Percentiles rank a stretch among this genome's conserved stretches.
These are phyloP conservation scores for Guillardia theta DNA, from an alignment of 78 protist genomes.

Conservation along the genomic window DNA sequence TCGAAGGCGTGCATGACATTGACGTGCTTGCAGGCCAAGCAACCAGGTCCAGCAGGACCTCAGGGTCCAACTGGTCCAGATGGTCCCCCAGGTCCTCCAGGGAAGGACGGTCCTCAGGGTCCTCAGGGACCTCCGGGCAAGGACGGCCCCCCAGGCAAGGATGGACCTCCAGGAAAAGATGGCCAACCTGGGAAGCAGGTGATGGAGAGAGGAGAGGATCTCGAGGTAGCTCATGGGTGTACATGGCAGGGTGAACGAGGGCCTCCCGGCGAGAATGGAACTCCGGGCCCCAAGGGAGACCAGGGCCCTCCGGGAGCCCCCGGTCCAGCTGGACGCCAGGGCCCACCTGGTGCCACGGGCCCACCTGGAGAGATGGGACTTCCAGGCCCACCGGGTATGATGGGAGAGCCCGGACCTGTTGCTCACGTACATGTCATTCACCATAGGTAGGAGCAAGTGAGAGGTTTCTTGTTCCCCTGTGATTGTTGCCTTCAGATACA, in stretches of 20 bases:
- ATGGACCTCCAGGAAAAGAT: neutral
- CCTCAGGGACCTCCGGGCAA: neutral
- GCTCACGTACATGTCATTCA: neutral
- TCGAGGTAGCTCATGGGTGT: neutral
- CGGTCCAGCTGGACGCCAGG: neutral
- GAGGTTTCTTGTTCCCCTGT: too few species aligned
- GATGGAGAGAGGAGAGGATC: neutral
- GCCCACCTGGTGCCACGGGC: neutral
- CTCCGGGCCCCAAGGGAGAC: neutral
- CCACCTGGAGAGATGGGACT: neutral
- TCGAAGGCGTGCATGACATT: neutral
- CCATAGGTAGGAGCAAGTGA: too few species aligned
- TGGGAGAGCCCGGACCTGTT: neutral
- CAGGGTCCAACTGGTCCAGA: neutral
- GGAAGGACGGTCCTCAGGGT: neutral
- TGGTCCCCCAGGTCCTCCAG: neutral
- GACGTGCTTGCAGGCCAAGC: neutral
- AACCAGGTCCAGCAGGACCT: neutral
- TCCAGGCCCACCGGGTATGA: too few species aligned
- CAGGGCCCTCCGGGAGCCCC: neutral
- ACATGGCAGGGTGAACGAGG: neutral
- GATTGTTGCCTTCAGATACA: too few species aligned
- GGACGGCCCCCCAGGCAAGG: neutral
- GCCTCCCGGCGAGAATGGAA: neutral
- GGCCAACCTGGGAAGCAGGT: neutral